phyloP scores from a whole-genome alignment of 495 filamentous ascomycete species.

The Copromyces sp. region DNA sequence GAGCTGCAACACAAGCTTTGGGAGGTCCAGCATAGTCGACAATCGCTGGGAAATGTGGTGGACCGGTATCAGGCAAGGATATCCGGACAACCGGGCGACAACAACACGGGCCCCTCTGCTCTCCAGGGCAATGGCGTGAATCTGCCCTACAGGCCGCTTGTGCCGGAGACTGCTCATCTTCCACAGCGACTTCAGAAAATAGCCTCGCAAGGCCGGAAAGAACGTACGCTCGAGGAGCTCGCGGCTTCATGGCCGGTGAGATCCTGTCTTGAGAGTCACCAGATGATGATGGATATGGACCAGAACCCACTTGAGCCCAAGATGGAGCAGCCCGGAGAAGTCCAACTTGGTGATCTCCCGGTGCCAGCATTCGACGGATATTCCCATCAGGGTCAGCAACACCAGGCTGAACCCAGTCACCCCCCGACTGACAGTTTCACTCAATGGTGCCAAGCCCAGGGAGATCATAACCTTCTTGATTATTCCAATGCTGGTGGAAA shows the following conservation, averaged over 20 bases:
- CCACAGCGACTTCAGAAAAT: background rate
- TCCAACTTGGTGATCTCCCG: background rate
- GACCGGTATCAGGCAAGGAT: background rate
- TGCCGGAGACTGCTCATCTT: background rate
- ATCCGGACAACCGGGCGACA: background rate
- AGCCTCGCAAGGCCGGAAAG: background rate
- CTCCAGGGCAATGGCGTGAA: background rate
- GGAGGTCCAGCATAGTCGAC: background rate
- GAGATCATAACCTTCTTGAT: background rate
- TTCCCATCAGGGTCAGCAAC: background rate
- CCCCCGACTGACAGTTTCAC: background rate
- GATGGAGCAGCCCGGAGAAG: background rate
- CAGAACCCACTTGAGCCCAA: background rate
- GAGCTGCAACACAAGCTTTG: background rate
- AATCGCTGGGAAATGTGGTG: background rate
- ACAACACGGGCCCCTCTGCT: background rate
- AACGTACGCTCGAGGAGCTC: background rate
- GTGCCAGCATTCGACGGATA: background rate
- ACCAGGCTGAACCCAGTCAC: background rate
- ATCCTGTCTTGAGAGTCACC: background rate
- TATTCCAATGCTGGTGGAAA: background rate
- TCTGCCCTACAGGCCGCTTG: background rate
- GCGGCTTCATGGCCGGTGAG: background rate
- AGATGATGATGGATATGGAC: background rate
- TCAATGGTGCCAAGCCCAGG: background rate